A percentile compares a stretch with the other conserved stretches of the same genome.
Conservation (phyloP, 2,329 filamentous ascomycete genomes). For the Peltaster fructicola region DNA sequence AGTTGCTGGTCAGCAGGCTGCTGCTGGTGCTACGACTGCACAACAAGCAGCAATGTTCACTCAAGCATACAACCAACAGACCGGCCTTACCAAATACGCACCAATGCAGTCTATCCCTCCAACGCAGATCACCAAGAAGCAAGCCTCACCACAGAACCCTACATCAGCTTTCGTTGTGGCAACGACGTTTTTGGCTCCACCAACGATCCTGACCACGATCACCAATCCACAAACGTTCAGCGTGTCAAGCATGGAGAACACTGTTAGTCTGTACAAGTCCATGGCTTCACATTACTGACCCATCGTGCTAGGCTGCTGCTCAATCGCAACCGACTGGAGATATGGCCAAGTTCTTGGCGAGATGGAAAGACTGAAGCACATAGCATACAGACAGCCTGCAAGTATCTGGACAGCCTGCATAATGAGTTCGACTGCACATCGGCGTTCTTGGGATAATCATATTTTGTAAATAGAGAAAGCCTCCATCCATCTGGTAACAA, state of each 20-base stretch:
- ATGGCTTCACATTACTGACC: slow-evolving; percentile 1
- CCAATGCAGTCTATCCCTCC: slow-evolving; percentile 42
- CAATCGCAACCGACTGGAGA: slow-evolving; percentile 33
- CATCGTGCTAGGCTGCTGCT: slow-evolving; percentile 33
- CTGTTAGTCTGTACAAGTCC: slow-evolving; percentile 27
- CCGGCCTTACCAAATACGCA: slow-evolving; percentile 40
- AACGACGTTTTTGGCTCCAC: slow-evolving; percentile 29
- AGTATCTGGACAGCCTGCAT: no score
- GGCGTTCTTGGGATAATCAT: no score
- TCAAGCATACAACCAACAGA: slow-evolving; percentile 37
- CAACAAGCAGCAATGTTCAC: slow-evolving; percentile 9
- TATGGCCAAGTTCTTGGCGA: slow-evolving; percentile 39
- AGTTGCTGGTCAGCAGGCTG: slow-evolving; percentile 10
- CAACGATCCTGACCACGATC: slow-evolving; percentile 32
- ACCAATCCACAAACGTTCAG: slow-evolving; percentile 35
- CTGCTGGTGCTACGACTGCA: slow-evolving; percentile 7
- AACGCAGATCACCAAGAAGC: slow-evolving; percentile 39
- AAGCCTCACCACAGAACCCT: slow-evolving; percentile 32
- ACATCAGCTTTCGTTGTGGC: slow-evolving; percentile 38
- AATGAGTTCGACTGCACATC: no score
- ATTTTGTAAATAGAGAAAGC: no score
- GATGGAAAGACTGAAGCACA: slow-evolving; percentile 38
- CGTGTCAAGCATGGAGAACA: slow-evolving; percentile 37
- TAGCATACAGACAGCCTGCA: no score
- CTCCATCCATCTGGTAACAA: no score